phyloP scores from a whole-genome alignment of 306 rosid genomes.

The Pueraria montana region DNA sequence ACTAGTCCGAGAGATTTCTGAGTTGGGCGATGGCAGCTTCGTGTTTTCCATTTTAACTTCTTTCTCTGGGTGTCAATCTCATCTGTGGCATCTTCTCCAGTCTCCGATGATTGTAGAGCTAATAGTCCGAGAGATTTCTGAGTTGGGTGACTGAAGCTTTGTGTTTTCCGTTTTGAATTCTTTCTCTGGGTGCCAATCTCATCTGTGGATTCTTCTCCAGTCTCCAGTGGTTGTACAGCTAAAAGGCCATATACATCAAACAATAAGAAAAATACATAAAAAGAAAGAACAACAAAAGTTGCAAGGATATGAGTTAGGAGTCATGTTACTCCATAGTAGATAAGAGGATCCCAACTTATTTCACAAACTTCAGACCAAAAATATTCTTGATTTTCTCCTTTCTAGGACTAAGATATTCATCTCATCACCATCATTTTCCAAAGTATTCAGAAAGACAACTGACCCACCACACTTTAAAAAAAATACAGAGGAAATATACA shows the following conservation, averaged over 20 bases:
- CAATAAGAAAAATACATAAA: not conserved
- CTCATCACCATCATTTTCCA: not conserved
- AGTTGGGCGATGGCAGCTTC: not conserved
- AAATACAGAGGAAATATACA: not conserved
- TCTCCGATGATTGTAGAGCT: too few relatives aligned
- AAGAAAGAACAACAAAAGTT: not conserved
- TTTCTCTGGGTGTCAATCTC: not conserved
- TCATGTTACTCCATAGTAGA: not conserved
- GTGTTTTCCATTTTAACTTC: not conserved
- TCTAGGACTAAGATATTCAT: not conserved
- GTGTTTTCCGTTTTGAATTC: not conserved
- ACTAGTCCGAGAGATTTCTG: not conserved
- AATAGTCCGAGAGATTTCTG: slow-evolving; percentile 1
- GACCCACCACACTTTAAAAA: not conserved
- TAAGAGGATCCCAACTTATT: slow-evolving; percentile 22
- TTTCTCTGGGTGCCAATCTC: not conserved
- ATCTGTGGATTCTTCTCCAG: not conserved
- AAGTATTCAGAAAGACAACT: slow-evolving; percentile 4
- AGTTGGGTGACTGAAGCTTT: not conserved
- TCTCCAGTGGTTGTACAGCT: not conserved
- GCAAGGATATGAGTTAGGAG: not conserved
- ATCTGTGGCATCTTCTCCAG: not conserved
- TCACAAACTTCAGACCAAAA: slow-evolving; percentile 8
- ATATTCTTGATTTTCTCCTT: slow-evolving; percentile 1
- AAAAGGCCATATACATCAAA: not conserved